phyloP scores from a whole-genome alignment of 805 yeast species.

The Wickerhamia fluorescens region DNA sequence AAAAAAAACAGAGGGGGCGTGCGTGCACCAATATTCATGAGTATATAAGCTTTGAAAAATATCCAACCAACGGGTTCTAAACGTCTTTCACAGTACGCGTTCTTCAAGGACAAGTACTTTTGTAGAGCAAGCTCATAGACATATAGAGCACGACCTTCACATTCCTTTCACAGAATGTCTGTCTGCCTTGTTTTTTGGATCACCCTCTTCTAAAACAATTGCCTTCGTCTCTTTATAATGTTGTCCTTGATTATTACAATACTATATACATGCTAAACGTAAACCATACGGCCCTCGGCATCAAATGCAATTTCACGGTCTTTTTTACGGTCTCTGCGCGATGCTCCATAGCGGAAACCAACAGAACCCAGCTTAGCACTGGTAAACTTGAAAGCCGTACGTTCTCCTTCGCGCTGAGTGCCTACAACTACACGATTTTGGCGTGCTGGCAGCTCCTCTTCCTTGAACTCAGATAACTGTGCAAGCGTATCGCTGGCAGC shows the following conservation, averaged over 20 bases:
- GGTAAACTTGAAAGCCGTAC: constrained; percentile 64
- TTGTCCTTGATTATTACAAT: no score
- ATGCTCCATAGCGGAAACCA: constrained; percentile 88
- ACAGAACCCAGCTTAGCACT: constrained; percentile 75
- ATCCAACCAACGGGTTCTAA: no score
- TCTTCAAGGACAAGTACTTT: no score
- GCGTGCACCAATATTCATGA: background rate
- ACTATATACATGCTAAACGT: constrained; percentile 12
- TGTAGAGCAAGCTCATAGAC: no score
- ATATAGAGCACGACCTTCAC: no score
- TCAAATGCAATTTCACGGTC: constrained; percentile 71
- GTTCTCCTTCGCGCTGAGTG: constrained; percentile 60
- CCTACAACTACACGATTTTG: constrained; percentile 40
- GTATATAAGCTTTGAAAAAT: no score
- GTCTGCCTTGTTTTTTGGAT: no score
- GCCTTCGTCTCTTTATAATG: no score
- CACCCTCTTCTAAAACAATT: no score
- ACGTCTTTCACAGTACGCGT: no score
- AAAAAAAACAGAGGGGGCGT: no score
- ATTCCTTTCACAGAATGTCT: no score
- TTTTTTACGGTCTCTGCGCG: constrained; percentile 80
- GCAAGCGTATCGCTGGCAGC: constrained; percentile 81
- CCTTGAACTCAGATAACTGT: constrained; percentile 57
- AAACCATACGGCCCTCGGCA: constrained; percentile 54
- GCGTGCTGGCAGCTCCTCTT: constrained; percentile 27